Conservation (phyloP, 176 grass and related monocot genomes). For the Aegilops umbellulata region DNA sequence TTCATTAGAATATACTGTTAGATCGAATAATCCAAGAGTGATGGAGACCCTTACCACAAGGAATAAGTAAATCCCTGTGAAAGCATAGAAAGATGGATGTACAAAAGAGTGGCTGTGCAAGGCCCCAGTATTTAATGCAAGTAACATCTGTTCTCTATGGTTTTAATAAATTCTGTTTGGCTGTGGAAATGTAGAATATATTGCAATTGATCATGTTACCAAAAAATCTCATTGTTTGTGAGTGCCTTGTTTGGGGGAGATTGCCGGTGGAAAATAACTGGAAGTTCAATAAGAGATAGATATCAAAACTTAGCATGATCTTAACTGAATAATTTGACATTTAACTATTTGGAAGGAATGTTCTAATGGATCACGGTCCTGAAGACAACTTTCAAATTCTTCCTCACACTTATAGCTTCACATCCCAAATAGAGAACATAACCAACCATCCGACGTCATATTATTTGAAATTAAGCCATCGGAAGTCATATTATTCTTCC, state of each 20-base stretch:
- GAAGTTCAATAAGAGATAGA: not conserved
- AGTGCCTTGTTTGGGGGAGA: not conserved
- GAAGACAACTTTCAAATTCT: not conserved
- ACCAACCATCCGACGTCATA: not conserved
- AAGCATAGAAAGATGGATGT: not conserved
- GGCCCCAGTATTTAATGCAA: not conserved
- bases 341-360: not conserved
- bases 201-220: not conserved
- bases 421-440: slow-evolving; percentile 5
- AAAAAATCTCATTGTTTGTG: not conserved
- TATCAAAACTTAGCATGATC: not conserved
- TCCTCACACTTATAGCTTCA: not conserved
- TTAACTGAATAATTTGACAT: not conserved
- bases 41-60: not conserved
- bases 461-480: not conserved
- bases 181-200: not conserved
- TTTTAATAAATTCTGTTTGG: not conserved
- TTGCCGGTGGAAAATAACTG: not conserved
- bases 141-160: not conserved
- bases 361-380: not conserved
- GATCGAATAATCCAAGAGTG: not conserved
- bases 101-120: not conserved
- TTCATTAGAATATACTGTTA: not conserved
- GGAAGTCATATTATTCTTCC: not conserved
- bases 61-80: not conserved